Evolutionary conservation across 805 yeast genomes (phyloP), one percentile per base, ranked within the genome.

Genomic region (Candida andamanensis): DNA sequence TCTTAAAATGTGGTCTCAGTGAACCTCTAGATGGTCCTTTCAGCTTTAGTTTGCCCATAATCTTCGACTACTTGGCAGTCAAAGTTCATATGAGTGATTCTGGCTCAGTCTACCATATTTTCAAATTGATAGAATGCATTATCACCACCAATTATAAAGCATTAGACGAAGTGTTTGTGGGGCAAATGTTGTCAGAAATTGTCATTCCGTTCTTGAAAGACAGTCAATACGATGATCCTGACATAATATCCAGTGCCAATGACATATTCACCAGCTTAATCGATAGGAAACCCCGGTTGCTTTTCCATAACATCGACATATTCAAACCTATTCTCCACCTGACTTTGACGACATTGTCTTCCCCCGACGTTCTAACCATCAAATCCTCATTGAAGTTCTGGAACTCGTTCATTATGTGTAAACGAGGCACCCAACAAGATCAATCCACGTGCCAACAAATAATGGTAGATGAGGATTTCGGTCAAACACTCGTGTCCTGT

Each of bases 11-110:
- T 11, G 94, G 94, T 1, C 54, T 85, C 11, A 56, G 74, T 3
- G 95, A 85, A 46, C 50, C 63, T 3, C 52, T 75, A 4, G 63
- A 72, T 13, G 87, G 87, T 0, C 85, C 92, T 0, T 84, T 82
- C 52, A 77, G 72, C 7, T 69, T 82, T 36, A 56, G 59, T 0
- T 37, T 63, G 3, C 52, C 54, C 0, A 49, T 60, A 1, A 62
- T 76, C 5, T 34, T 75, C 17, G 52, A 49, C 34, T 38, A 75
- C 62, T 39, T 63, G 63, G 18, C 37, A 37, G 13, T 46, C 46
- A 40, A 74, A 61, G 38, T 50, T 28, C 28, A 50, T 12, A 21
- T 42, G 35, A 39, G 62, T 44, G 46, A 54, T 45, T 12, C 41
- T 17, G 40, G 59, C 37, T 51, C 72, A 1, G 53, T 72, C 15